Conservation (phyloP, 164 flowering plant genomes). For the Macadamia tetraphylla region DNA sequence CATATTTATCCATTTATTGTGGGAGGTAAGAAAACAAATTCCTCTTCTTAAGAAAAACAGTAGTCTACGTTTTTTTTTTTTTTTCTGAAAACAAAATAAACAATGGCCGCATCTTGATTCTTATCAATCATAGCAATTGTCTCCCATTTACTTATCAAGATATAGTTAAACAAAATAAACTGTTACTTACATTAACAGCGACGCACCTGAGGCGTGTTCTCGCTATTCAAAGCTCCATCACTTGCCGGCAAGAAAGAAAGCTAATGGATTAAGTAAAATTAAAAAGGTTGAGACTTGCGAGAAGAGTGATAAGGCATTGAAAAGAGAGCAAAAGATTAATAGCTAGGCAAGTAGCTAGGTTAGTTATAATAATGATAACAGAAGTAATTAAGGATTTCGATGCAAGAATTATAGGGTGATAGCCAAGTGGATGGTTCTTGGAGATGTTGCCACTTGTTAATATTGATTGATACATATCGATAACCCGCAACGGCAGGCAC, state of each 20-base stretch:
- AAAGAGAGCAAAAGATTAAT: background rate
- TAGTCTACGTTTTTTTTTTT: too few species aligned
- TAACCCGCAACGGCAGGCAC: conserved; percentile 33
- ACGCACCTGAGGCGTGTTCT: background rate
- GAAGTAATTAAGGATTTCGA: conserved; percentile 6
- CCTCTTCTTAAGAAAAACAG: too few species aligned
- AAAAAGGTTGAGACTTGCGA: background rate
- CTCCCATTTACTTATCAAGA: conserved; percentile 21
- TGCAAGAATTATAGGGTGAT: background rate
- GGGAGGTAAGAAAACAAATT: too few species aligned
- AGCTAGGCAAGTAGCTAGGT: too few species aligned
- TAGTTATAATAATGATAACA: too few species aligned
- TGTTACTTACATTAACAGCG: background rate
- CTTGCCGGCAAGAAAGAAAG: conserved; percentile 48
- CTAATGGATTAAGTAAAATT: conserved; percentile 10
- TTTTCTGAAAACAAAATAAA: too few species aligned
- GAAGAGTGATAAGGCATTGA: too few species aligned
- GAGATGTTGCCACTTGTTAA: background rate
- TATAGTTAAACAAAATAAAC: background rate
- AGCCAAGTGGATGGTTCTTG: too few species aligned
- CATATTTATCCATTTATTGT: too few species aligned
- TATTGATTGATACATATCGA: conserved; percentile 8
- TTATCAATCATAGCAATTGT: conserved; percentile 26
- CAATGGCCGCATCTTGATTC: conserved; percentile 19
- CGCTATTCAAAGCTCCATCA: conserved; percentile 25